Conservation (phyloP, 768 basidiomycete species). For the Phylloporus sp. region DNA sequence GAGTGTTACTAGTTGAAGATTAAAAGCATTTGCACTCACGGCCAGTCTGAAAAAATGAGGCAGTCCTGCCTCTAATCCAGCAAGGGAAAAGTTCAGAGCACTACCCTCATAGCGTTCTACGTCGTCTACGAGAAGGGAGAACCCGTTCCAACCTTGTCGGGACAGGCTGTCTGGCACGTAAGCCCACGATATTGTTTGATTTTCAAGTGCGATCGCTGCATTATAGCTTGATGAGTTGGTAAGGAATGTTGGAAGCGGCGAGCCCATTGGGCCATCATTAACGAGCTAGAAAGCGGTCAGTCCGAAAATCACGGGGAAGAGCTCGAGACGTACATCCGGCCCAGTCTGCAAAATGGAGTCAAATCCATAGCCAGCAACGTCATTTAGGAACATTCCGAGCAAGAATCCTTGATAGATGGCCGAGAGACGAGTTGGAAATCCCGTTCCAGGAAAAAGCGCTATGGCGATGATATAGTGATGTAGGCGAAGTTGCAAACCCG, state of each 20-base stretch:
- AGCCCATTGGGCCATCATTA: conserved; percentile 66
- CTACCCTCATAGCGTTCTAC: conserved; percentile 73
- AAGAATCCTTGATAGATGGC: conserved; percentile 79
- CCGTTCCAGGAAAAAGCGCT: conserved; percentile 69
- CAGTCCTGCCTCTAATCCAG: conserved; percentile 50
- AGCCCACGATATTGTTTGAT: conserved; percentile 58
- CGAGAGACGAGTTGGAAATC: conserved; percentile 74
- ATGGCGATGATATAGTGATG: conserved; percentile 84
- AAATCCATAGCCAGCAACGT: conserved; percentile 73
- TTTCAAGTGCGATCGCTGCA: conserved; percentile 44
- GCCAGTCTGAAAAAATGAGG: conserved; percentile 80
- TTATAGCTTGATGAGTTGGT: conserved; percentile 73
- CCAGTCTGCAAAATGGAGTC: conserved; percentile 75
- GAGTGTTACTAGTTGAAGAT: conserved; percentile 1
- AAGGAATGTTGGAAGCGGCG: conserved; percentile 62
- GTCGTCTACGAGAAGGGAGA: conserved; percentile 78
- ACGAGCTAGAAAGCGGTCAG: conserved; percentile 46
- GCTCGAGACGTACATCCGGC: conserved; percentile 46
- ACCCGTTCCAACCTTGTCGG: conserved; percentile 61
- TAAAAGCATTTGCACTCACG: conserved; percentile 37
- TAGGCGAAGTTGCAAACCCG: conserved; percentile 62
- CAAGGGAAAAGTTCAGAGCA: conserved; percentile 67
- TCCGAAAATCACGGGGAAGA: background rate
- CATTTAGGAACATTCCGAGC: conserved; percentile 78
- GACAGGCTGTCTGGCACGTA: conserved; percentile 33